Evolutionary conservation across 352 stramenopile genomes (phyloP), one percentile per base, ranked within the genome.

Genomic region (Globisporangium cylindrosporum): DNA sequence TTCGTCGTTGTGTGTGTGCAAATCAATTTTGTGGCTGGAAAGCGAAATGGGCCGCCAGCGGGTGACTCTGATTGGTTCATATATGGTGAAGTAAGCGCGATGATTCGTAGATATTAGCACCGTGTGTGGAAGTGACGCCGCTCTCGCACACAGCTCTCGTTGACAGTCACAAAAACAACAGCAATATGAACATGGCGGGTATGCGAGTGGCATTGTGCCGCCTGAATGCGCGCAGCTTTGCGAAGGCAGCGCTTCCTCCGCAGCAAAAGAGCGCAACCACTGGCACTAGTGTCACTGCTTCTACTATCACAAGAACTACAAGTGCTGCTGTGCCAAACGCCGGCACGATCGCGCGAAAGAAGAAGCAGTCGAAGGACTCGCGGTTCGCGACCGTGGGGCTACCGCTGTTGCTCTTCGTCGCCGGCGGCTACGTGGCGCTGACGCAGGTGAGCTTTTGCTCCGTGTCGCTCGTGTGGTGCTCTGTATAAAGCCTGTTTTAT

Each of bases 341-440:
- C 0, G 34, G 46, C 25, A 41, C 56, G 20, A 54, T 59, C n/a
- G 58, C 36, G 22, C 34, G 59, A 15, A 78, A 72, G 57, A 87
- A 84, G 62, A 77, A 79, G 24, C 89, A 88, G 73, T 64, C 60
- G 24, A 91, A 82, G 60, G 78, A 79, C 66, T 74, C 78, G 34
- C 80, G 81, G 20, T 95, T 95, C 62, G 67, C 76, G 27, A 91
- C 73, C 18, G 83, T 90, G 48, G 88, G 88, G 20, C 68, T 94
- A 34, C 88, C 88, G 58, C 73, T 95, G 46, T 72, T 95, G 70
- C 81, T 95, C 18, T 95, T 95, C 63, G 77, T 95, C 24, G 83
- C 92, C 20, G 88, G 88, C 41, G 88, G 88, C 8, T 95, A 90
- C 57, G 61, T 85, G 53, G 84, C 75, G 4, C 72, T 95, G 60